These are phyloP conservation scores for Cutaneotrichosporon sp. DNA, from an alignment of 1,284 basidiomycete species.

Conservation along the genomic window DNA sequence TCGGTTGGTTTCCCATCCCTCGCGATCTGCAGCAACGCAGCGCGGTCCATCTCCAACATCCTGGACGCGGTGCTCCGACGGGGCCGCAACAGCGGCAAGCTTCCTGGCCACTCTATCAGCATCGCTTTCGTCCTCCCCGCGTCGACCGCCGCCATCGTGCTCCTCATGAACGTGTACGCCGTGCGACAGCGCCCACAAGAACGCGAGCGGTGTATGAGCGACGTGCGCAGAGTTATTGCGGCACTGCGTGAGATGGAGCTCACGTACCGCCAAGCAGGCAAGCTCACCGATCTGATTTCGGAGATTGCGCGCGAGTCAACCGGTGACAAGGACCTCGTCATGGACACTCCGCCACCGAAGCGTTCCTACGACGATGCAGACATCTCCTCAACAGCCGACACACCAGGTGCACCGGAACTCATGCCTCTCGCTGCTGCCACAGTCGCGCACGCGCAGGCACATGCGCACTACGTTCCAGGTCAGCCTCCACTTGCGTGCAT, in stretches of 20 bases:
- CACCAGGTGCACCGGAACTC: slow-evolving; percentile 14
- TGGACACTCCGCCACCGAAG: slow-evolving; percentile 5
- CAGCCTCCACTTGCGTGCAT: slow-evolving; percentile 2
- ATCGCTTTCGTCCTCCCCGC: slow-evolving; percentile 46
- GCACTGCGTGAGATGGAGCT: slow-evolving; percentile 57
- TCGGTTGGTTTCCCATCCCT: slow-evolving; percentile 57
- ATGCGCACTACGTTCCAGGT: neutral
- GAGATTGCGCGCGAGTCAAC: slow-evolving; percentile 22
- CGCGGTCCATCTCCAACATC: slow-evolving; percentile 69
- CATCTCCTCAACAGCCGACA: neutral
- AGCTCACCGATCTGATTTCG: slow-evolving; percentile 38
- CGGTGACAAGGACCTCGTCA: slow-evolving; percentile 9
- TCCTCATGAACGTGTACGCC: slow-evolving; percentile 69
- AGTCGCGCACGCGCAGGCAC: slow-evolving; percentile 7
- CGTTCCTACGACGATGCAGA: slow-evolving; percentile 9
- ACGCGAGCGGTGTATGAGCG: slow-evolving; percentile 60
- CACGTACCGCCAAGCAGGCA: slow-evolving; percentile 50
- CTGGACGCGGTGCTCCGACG: slow-evolving; percentile 53
- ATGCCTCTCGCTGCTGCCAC: neutral
- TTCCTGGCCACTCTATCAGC: slow-evolving; percentile 49
- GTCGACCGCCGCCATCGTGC: slow-evolving; percentile 63
- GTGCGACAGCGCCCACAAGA: slow-evolving; percentile 59
- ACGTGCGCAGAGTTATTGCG: slow-evolving; percentile 66
- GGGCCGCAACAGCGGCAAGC: slow-evolving; percentile 30
- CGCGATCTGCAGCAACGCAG: slow-evolving; percentile 77